Conservation (phyloP, 2,329 filamentous ascomycete genomes). For the Fragosphaeria purpurea region DNA sequence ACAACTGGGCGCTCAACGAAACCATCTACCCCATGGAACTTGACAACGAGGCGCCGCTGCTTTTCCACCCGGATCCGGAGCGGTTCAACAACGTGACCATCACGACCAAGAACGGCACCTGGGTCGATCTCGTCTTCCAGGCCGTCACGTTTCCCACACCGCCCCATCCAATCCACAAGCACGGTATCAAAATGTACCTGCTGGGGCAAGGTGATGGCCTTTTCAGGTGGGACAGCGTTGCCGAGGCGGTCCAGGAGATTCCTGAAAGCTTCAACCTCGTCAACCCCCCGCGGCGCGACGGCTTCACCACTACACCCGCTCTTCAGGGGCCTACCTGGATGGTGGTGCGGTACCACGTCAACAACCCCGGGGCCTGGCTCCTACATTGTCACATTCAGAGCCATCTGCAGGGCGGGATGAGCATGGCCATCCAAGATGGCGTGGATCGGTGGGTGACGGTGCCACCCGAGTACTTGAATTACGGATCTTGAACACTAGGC, state of each 20-base stretch:
- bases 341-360: constrained; percentile 41
- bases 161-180: constrained; percentile 54
- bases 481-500: background rate
- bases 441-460: constrained; percentile 32
- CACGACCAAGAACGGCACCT: constrained; percentile 34
- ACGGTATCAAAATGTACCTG: constrained; percentile 49
- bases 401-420: constrained; percentile 46
- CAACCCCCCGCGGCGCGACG: constrained; percentile 44
- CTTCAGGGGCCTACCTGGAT: constrained; percentile 30
- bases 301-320: constrained; percentile 28
- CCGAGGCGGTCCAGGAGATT: constrained; percentile 35
- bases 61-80: constrained; percentile 31
- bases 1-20: constrained; percentile 43
- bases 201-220: constrained; percentile 40
- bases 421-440: constrained; percentile 39
- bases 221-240: constrained; percentile 44
- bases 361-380: constrained; percentile 43
- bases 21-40: constrained; percentile 30
- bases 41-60: constrained; percentile 29
- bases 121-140: constrained; percentile 47
- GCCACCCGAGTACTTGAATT: constrained; percentile 26
- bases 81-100: constrained; percentile 36
- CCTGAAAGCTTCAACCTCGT: constrained; percentile 47
- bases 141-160: constrained; percentile 35
- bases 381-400: constrained; percentile 47